Base-by-base conservation (phyloP, 2,329 filamentous ascomycete genomes). In the Calonectria crousiana region DNA sequence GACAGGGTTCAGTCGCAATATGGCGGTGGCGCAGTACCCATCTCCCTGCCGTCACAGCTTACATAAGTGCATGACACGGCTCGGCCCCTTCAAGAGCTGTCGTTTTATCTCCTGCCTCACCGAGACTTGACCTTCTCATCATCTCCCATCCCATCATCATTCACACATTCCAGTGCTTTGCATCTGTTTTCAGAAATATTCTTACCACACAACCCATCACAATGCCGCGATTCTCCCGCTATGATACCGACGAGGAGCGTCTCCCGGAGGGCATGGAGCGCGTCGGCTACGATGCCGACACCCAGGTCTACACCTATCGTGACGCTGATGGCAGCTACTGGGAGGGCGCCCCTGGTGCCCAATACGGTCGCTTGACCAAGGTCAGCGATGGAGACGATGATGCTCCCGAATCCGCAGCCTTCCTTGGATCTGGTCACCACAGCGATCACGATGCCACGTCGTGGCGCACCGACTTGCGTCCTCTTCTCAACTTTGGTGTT, bases 401-500 rank as follows among this genome's bases (percentile, higher is more conserved):
- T 41, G 32, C 66, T 6, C 62, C 53, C 23, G 78, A 78, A 67
- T 75, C 80, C 11, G 81, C 83, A 30, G 80, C 84, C 16, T 86
- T 84, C 72, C 79, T 86, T 30, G 67, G 75, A 23, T 72, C 78
- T 9, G 72, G 74, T 32, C 67, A 77, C 23, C 74, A 60, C 34
- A 78, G 75, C 76, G 84, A 44, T 65, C 38, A 49, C 6, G 41
- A 65, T 26, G n/a, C 81, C 49, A 82, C 83, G 38, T 88, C 90
- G 8, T 89, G 90, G 87, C 86, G 90, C 36, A 85, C 86, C 41
- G 87, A 89, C 73, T 84, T 89, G 83, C 87, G 86, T 84, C 88
- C 88, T n/a, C 83, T 92, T 76, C 84, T 92, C 78, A 91, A 91
- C 79, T 92, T 91, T 82, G 89, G 89, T 69, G 81, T 91, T 74